phyloP scores from a whole-genome alignment of 495 filamentous ascomycete species.

The Penicillium pancosmium region DNA sequence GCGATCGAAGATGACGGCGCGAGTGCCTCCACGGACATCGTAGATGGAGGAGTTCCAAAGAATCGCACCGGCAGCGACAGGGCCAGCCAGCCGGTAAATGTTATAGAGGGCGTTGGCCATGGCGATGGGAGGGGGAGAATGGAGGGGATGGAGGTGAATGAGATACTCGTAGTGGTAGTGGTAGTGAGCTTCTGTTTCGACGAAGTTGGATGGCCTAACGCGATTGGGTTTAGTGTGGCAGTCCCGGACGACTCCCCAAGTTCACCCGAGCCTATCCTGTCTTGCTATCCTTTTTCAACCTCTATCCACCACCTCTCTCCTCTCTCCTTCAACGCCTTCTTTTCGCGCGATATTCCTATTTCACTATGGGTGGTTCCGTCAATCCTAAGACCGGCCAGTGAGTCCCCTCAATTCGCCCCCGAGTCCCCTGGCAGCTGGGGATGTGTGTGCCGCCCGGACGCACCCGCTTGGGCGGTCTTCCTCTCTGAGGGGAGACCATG shows the following conservation, averaged over 20 bases:
- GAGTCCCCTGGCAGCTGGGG: conserved; percentile 14
- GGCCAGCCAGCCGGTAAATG: conserved; percentile 72
- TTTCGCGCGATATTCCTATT: conserved; percentile 13
- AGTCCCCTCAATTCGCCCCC: conserved; percentile 44
- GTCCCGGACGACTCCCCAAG: conserved; percentile 26
- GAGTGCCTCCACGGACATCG: conserved; percentile 91
- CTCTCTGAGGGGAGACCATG: background rate
- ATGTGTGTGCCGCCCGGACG: conserved; percentile 23
- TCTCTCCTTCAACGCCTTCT: conserved; percentile 25
- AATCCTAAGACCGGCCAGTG: conserved; percentile 71
- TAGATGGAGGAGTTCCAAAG: conserved; percentile 80
- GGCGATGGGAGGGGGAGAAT: conserved; percentile 29
- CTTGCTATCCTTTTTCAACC: conserved; percentile 28
- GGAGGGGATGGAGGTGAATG: conserved; percentile 18
- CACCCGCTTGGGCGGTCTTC: conserved; percentile 24
- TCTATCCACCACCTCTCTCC: conserved; percentile 23
- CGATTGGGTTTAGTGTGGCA: conserved; percentile 45
- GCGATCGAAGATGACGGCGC: conserved; percentile 98
- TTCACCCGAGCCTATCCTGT: conserved; percentile 38
- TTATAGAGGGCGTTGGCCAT: conserved; percentile 64
- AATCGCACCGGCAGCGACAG: conserved; percentile 62
- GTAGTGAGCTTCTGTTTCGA: background rate
- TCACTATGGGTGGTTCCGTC: conserved; percentile 70
- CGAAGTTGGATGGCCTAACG: conserved; percentile 19
- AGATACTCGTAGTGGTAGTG: conserved; percentile 18